A percentile compares a stretch with the other conserved stretches of the same genome.
Conservation (phyloP, 495 filamentous ascomycete species). For the Aspergillus incahuasiensis region DNA sequence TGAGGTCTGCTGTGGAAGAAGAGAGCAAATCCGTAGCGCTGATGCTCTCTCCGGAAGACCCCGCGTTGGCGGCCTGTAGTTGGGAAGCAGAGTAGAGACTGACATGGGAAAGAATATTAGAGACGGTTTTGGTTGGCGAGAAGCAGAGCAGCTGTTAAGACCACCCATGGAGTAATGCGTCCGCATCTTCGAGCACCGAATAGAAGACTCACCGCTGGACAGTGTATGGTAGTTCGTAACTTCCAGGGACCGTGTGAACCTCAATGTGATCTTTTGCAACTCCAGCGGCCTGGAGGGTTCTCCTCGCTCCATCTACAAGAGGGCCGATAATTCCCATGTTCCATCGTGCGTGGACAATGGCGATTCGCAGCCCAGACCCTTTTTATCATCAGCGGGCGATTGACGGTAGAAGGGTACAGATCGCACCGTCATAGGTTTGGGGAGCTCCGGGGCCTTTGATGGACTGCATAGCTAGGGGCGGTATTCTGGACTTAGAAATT, state of each 20-base stretch:
- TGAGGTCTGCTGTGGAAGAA: constrained; percentile 63
- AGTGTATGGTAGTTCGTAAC: constrained; percentile 87
- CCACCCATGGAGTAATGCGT: not conserved
- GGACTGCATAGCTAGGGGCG: constrained; percentile 28
- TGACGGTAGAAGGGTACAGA: not conserved
- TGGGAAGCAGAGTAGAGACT: constrained; percentile 86
- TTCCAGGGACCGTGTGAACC: constrained; percentile 82
- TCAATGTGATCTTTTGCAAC: constrained; percentile 86
- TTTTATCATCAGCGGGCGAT: constrained; percentile 4
- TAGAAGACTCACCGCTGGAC: constrained; percentile 61
- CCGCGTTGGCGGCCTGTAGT: constrained; percentile 61
- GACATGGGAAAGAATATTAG: constrained; percentile 2
- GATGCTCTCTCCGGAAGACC: constrained; percentile 51
- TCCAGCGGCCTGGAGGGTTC: constrained; percentile 60
- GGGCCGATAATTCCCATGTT: constrained; percentile 74
- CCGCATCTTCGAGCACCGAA: not conserved
- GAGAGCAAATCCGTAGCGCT: constrained; percentile 76
- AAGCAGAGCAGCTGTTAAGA: not conserved
- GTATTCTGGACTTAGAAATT: not conserved
- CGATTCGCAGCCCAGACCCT: constrained; percentile 84
- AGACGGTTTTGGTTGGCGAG: not conserved
- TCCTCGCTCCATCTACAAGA: constrained; percentile 68
- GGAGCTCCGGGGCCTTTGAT: constrained; percentile 59
- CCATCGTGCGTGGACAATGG: constrained; percentile 94
- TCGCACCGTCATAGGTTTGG: constrained; percentile 45